Evolutionary conservation across 2,329 filamentous ascomycete species (phyloP), one percentile per base, ranked within the genome.

Genomic region (Ascosphaera pollenicola): DNA sequence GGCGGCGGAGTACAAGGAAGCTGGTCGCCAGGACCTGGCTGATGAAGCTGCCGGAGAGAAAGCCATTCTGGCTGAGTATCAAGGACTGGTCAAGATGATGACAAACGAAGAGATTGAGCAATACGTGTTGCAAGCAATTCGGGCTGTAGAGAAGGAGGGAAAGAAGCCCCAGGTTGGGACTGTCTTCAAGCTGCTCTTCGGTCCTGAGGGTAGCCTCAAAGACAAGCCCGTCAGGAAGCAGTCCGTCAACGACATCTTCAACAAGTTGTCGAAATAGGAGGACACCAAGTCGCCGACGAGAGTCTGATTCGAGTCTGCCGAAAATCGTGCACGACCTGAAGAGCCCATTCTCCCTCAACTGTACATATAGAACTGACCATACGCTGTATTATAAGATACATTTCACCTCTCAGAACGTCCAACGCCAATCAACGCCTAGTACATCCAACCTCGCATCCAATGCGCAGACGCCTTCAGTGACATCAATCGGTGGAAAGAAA

Each of bases 11-110:
- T 64, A 62, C 28, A 44, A 49, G 5, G 50, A 48, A 2, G 61
- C 58, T 6, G 51, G 57, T 2, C 53, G 63, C 19, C 44, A 54
- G 3, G 63, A 66, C 39, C 49, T 66, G 17, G 58, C 55, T 41
- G 58, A 60, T 31, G 60, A 60, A 39, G 60, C 65, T 42, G 57
- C 62, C 31, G 51, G 52, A 31, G 60, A 65, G 41, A 49, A 61
- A 5, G 45, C 51, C 3, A 54, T 66, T 3, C 48, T 65, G 35
- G 55, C 64, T 35, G 58, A 61, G 43, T 65, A 66, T 44, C 57
- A 58, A 3, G 47, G 52, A 21, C 50, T 57, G 28, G 56, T 65
- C 17, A 46, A 59, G 40, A 58, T 58, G n/a, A 49, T 63, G 47
- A 49, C 51, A 18, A 39, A 48, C 26, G 57, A 60, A 10, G 61